phyloP scores from a whole-genome alignment of 768 basidiomycete genomes.

The Leccinum longicurvipes region DNA sequence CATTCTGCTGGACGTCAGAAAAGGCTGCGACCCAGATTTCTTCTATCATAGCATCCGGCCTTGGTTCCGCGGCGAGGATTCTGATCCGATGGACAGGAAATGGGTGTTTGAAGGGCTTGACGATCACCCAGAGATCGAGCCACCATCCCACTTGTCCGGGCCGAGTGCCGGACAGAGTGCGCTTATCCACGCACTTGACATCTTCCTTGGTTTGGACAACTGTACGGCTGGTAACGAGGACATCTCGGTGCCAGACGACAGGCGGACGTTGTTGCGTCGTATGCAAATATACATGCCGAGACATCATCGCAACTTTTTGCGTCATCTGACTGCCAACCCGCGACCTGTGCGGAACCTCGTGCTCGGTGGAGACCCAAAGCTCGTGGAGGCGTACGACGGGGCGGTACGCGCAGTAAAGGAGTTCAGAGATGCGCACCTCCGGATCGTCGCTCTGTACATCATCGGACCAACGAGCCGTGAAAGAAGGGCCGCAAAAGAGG shows the following conservation, averaged over 20 bases:
- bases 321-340: conserved; percentile 57
- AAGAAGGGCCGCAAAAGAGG: conserved; percentile 4
- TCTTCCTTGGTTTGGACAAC: conserved; percentile 66
- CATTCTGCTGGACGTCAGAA: conserved; percentile 61
- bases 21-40: conserved; percentile 66
- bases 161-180: conserved; percentile 83
- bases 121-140: conserved; percentile 38
- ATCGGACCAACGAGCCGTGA: conserved; percentile 54
- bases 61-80: conserved; percentile 77
- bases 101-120: conserved; percentile 65
- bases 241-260: conserved; percentile 8
- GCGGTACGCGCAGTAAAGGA: conserved; percentile 64
- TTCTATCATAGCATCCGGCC: conserved; percentile 75
- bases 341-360: conserved; percentile 62
- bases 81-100: conserved; percentile 38
- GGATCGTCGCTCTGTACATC: conserved; percentile 72
- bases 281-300: conserved; percentile 86
- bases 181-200: conserved; percentile 68
- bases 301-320: conserved; percentile 74
- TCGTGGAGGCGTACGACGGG: conserved; percentile 58
- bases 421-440: conserved; percentile 76
- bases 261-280: conserved; percentile 53
- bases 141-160: conserved; percentile 62
- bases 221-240: conserved; percentile 24
- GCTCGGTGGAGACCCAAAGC: conserved; percentile 19